Evolutionary conservation across 192 early-diverging fungal species (phyloP).

Genomic region (Entomortierella chlamydospora): DNA sequence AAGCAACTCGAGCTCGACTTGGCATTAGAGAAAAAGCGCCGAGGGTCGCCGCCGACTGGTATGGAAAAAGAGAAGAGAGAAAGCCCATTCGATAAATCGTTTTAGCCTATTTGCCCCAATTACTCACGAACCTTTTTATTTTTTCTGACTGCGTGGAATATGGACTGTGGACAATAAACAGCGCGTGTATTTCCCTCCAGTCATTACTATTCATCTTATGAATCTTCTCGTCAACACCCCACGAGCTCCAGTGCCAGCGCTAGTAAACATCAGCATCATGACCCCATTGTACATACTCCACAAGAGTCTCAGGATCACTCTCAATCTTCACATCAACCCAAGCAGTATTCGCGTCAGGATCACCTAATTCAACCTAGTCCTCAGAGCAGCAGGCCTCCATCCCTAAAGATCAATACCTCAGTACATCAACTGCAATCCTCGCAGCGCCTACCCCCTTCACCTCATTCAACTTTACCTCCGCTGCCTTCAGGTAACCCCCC

Average conservation of each 20-base stretch:
- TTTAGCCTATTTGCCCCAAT: too few species aligned
- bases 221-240: neutral
- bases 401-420: conserved; percentile 49
- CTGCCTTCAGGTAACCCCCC: conserved; percentile 16
- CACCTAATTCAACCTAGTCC: conserved; percentile 32
- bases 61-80: neutral
- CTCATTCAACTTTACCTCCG: conserved; percentile 37
- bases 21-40: conserved; percentile 29
- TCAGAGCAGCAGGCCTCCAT: conserved; percentile 35
- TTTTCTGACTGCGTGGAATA: too few species aligned
- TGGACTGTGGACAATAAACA: neutral
- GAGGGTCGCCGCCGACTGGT: conserved; percentile 47
- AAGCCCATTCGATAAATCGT: too few species aligned
- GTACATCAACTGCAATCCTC: conserved; percentile 33
- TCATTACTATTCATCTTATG: conserved; percentile 2
- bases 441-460: conserved; percentile 34
- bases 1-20: conserved; percentile 57
- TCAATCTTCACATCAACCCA: conserved; percentile 3
- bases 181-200: neutral
- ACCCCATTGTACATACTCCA: conserved; percentile 9
- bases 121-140: too few species aligned
- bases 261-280: conserved; percentile 25
- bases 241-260: neutral
- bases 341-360: conserved; percentile 20
- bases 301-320: conserved; percentile 32